A percentile compares a stretch with the other conserved stretches of the same genome.
Evolutionary conservation across 2,329 filamentous ascomycete genomes (phyloP).

Genomic region (Cladophialophora immunda): DNA sequence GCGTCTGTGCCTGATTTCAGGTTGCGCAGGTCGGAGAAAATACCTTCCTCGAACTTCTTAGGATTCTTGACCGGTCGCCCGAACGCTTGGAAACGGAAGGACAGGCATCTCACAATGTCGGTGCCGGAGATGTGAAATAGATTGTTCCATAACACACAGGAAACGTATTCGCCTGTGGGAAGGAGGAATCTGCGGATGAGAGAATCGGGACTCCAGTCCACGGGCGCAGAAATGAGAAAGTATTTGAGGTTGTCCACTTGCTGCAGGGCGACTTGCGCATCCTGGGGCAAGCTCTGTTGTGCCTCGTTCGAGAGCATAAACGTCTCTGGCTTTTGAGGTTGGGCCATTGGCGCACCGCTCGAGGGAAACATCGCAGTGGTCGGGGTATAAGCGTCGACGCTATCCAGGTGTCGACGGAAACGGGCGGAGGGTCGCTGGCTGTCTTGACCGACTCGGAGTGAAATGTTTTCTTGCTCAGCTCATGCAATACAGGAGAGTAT

Average conservation of each 20-base stretch:
- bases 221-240: constrained; percentile 97
- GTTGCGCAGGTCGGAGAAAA: constrained; percentile 98
- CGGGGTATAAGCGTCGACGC: constrained; percentile 39
- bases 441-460: constrained; percentile 29
- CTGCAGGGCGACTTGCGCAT: constrained; percentile 95
- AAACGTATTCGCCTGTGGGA: constrained; percentile 98
- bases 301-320: constrained; percentile 98
- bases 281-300: constrained; percentile 93
- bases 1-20: constrained; percentile 98
- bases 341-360: constrained; percentile 82
- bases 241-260: constrained; percentile 99
- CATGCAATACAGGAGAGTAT: constrained; percentile 12
- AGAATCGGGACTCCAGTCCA: constrained; percentile 96
- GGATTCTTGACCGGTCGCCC: constrained; percentile 98
- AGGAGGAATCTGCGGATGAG: constrained; percentile 95
- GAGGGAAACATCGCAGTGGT: constrained; percentile 74
- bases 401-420: constrained; percentile 30
- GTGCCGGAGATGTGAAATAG: constrained; percentile 99
- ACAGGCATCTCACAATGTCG: constrained; percentile 96
- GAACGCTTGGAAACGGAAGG: constrained; percentile 98
- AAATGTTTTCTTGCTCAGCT: constrained; percentile 18
- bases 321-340: constrained; percentile 95
- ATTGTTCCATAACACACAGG: constrained; percentile 98
- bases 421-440: constrained; percentile 32
- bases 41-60: constrained; percentile 99